phyloP scores from a whole-genome alignment of 148 eudicot species.

The Tetragonia tetragonoides region DNA sequence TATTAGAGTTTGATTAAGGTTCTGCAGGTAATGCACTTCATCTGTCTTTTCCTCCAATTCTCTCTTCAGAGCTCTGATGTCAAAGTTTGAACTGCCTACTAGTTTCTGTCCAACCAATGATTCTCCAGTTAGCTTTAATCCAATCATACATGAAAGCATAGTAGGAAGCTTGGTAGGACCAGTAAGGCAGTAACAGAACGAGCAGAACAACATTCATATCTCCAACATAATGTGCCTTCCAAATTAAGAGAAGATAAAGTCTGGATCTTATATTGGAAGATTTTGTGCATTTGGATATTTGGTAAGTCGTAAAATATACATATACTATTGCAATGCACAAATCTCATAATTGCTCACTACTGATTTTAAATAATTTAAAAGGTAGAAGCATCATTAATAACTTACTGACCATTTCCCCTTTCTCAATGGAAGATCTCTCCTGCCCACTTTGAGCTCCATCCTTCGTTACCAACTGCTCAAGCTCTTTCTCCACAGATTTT shows the following conservation, averaged over 20 bases:
- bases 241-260: neutral
- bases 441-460: constrained; percentile 20
- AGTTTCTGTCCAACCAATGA: constrained; percentile 10
- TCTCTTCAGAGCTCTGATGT: constrained; percentile 12
- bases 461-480: constrained; percentile 8
- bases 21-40: constrained; percentile 16
- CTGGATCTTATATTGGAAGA: neutral
- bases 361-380: neutral
- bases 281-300: neutral
- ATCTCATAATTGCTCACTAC: neutral
- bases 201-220: neutral
- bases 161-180: neutral
- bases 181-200: no score
- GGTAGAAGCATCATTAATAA: neutral
- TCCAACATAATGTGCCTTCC: neutral
- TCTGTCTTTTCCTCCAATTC: constrained; percentile 29
- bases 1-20: constrained; percentile 17
- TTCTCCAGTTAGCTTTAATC: neutral
- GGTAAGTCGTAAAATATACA: neutral
- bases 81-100: neutral
- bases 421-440: neutral
- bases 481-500: constrained; percentile 13
- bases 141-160: neutral
- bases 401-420: constrained; percentile 19
- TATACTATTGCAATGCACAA: neutral